These are phyloP conservation scores for Psidium friedrichsthalianum DNA, from an alignment of 345 rosid genomes.

Conservation along the genomic window DNA sequence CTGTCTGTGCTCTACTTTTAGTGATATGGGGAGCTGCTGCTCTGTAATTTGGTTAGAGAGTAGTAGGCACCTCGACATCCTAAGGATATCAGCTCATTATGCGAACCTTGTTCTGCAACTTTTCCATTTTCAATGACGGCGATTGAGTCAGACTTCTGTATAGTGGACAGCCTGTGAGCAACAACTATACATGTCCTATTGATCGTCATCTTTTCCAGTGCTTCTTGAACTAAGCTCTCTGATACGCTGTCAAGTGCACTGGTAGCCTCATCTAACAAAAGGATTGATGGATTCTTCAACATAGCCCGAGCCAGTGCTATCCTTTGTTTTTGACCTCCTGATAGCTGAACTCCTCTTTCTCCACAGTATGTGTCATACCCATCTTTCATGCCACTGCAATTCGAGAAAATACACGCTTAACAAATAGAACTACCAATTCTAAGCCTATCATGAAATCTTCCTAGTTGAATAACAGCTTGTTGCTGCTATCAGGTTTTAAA, in stretches of 20 bases:
- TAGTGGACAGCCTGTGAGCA: conserved; percentile 51
- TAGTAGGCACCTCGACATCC: conserved; percentile 29
- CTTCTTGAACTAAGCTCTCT: conserved; percentile 44
- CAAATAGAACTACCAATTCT: not conserved
- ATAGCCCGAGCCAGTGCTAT: conserved; percentile 68
- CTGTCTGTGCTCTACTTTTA: not conserved
- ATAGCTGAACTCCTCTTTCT: conserved; percentile 56
- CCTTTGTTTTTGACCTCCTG: conserved; percentile 74
- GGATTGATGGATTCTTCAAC: conserved; percentile 48
- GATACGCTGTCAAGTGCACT: conserved; percentile 63
- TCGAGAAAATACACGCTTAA: not conserved
- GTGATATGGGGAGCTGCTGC: conserved; percentile 10
- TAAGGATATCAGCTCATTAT: conserved; percentile 31
- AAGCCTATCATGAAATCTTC: not conserved
- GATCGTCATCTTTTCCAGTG: conserved; percentile 63
- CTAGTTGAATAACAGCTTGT: not conserved
- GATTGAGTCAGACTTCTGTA: conserved; percentile 41
- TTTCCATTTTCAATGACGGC: conserved; percentile 43
- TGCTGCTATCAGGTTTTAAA: not conserved
- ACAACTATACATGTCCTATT: conserved; percentile 37
- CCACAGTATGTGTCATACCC: conserved; percentile 54
- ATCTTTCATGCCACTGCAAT: conserved; percentile 53
- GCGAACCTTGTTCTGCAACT: conserved; percentile 46
- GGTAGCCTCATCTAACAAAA: conserved; percentile 65
- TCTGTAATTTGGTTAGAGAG: conserved; percentile 27